Percentiles rank a stretch among this genome's conserved stretches.
Evolutionary conservation across 352 stramenopile species (phyloP).

Genomic region (Lagenidium sp.): DNA sequence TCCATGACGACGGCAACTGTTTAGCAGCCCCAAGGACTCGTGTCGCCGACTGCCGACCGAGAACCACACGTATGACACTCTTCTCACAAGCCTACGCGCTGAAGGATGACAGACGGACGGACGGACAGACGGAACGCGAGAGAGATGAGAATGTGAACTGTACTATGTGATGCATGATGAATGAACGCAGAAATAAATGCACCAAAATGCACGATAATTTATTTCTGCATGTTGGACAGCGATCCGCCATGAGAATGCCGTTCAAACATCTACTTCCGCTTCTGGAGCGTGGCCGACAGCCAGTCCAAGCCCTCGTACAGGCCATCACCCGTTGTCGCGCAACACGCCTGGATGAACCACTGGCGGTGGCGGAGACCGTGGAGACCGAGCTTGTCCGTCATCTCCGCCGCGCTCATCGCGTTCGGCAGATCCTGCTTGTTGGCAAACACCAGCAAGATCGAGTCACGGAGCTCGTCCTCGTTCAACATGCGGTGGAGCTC

Average conservation of each 20-base stretch:
- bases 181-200: no score
- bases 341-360: slow-evolving; percentile 99
- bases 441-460: slow-evolving; percentile 88
- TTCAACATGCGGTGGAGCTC: slow-evolving; percentile 98
- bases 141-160: no score
- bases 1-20: no score
- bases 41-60: no score
- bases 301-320: slow-evolving; percentile 99
- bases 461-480: slow-evolving; percentile 97
- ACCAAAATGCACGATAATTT: slow-evolving; percentile 16
- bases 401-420: slow-evolving; percentile 93
- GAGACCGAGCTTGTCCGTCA: slow-evolving; percentile 98
- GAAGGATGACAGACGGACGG: no score
- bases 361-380: slow-evolving; percentile 95
- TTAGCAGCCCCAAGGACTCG: no score
- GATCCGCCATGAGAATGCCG: background rate
- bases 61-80: no score
- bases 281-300: slow-evolving; percentile 87
- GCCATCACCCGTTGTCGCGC: slow-evolving; percentile 97
- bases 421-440: slow-evolving; percentile 96
- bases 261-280: slow-evolving; percentile 58
- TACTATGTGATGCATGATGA: no score
- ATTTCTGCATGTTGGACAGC: slow-evolving; percentile 11
- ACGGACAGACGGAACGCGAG: no score
- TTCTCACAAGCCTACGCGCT: no score